These are phyloP conservation scores for Aspergillus conjunctus DNA, from an alignment of 495 filamentous ascomycete genomes.

Conservation along the genomic window DNA sequence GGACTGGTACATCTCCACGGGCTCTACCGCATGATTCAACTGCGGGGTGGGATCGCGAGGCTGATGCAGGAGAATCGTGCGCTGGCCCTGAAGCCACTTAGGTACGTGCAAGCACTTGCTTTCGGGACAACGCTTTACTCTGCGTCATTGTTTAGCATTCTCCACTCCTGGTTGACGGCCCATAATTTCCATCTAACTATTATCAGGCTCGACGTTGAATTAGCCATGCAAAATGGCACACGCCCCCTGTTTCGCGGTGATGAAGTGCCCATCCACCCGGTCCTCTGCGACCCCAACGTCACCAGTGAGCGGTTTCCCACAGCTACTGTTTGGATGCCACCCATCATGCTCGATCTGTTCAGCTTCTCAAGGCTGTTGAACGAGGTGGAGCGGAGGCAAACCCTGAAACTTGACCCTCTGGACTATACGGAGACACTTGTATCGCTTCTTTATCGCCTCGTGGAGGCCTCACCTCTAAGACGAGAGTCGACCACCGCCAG, in stretches of 20 bases:
- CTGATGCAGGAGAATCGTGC: conserved; percentile 19
- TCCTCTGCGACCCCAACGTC: conserved; percentile 9
- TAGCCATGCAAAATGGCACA: conserved; percentile 16
- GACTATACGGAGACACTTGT: conserved; percentile 16
- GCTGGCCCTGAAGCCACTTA: conserved; percentile 15
- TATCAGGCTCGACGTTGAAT: conserved; percentile 15
- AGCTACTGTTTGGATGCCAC: conserved; percentile 10
- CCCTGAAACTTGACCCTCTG: conserved; percentile 4
- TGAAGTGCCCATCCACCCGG: conserved; percentile 8
- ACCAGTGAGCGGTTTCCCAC: conserved; percentile 5
- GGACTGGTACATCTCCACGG: conserved; percentile 30
- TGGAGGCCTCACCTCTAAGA: conserved; percentile 7
- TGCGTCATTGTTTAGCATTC: background rate
- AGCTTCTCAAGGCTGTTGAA: conserved; percentile 15
- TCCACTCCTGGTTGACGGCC: background rate
- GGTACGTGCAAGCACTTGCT: conserved; percentile 2
- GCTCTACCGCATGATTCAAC: conserved; percentile 27
- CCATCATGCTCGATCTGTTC: conserved; percentile 13
- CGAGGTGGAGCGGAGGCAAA: background rate
- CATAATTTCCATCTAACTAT: conserved; percentile 12
- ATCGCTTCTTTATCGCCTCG: conserved; percentile 15
- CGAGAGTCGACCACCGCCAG: background rate
- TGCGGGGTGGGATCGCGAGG: conserved; percentile 29
- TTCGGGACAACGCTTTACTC: background rate
- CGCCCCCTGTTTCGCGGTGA: conserved; percentile 5